These are phyloP conservation scores for Geoglossum glabrum DNA, from an alignment of 495 filamentous ascomycete species.

Conservation along the genomic window DNA sequence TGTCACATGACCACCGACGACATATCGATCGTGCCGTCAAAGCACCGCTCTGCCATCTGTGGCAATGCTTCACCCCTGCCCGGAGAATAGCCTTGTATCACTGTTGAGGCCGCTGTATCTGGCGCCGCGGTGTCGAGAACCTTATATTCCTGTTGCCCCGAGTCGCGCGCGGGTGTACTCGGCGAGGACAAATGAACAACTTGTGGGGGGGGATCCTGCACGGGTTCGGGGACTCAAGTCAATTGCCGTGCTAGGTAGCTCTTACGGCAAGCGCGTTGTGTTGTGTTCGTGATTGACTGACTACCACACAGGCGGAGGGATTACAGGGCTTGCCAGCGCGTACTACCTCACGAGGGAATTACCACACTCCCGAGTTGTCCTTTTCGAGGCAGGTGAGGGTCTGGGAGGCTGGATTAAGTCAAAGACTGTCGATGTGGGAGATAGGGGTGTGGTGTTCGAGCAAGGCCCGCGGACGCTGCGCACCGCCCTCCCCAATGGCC, in stretches of 20 bases:
- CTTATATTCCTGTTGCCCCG: not conserved
- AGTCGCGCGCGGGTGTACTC: not conserved
- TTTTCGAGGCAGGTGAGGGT: constrained; percentile 51
- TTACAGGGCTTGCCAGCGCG: constrained; percentile 72
- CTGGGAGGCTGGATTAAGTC: constrained; percentile 78
- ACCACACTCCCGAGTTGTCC: constrained; percentile 40
- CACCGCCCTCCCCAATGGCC: constrained; percentile 24
- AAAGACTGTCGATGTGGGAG: constrained; percentile 37
- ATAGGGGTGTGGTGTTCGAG: constrained; percentile 53
- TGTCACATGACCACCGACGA: not conserved
- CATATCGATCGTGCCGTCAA: too few relatives aligned
- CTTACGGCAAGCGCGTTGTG: not conserved
- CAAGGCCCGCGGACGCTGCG: constrained; percentile 66
- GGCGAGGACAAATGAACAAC: not conserved
- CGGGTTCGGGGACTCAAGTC: not conserved
- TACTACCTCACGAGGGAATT: constrained; percentile 45
- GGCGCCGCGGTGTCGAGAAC: not conserved
- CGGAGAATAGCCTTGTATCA: not conserved
- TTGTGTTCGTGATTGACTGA: not conserved
- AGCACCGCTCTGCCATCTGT: not conserved
- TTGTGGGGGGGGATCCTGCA: not conserved
- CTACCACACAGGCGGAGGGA: constrained; percentile 49
- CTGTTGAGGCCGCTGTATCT: not conserved
- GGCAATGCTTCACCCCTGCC: not conserved
- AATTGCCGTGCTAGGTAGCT: not conserved